Evolutionary conservation across 2,329 filamentous ascomycete genomes (phyloP), one percentile per base, ranked within the genome.

Genomic region (Apiospora saccharicola): DNA sequence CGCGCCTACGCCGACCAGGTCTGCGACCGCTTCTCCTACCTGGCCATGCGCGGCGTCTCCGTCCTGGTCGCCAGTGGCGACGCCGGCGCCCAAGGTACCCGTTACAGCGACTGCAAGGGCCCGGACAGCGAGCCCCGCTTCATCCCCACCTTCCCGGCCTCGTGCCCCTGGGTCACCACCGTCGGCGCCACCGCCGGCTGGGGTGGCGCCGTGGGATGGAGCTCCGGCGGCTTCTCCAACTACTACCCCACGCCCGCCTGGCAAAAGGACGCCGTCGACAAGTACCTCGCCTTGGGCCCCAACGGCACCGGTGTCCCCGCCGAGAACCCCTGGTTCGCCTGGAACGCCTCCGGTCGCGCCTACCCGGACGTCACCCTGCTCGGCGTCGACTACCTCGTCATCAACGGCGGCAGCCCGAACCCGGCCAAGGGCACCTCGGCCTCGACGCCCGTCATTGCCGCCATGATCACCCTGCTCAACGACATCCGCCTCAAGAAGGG

Each of bases 41-140:
- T 93, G 14, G 90, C 89, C n/a, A 87, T 88, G 0, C 88, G 90
- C 22, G 91, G 91, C 4, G 88, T 92, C 22, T 88, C 88, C 0
- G 83, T 93, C 19, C 84, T 93, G 71, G 90, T 91, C 78, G 86
- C 86, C 14, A 88, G 86, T 24, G 91, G 91, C 2, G 91, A 93
- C 76, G 75, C 77, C 14, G 78, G 90, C 34, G 84, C 90, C 8
- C 89, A 89, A 14, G 82, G 83, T 16, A 83, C 84, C 4, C 90
- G 87, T 76, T 80, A 84, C 73, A 75, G 72, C 30, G 82, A 84
- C 10, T 90, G 88, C 77, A 80, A 83, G 72, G 84, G 83, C 73
- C 90, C 89, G 75, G 85, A 90, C 69, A 87, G 87, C 37, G 84
- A 82, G 70, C 84, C 85, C 69, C 84, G 81, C 4, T 90, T 89